Evolutionary conservation across 805 yeast species (phyloP), one percentile per base, ranked within the genome.

Genomic region (Yamadazyma tumulicola): DNA sequence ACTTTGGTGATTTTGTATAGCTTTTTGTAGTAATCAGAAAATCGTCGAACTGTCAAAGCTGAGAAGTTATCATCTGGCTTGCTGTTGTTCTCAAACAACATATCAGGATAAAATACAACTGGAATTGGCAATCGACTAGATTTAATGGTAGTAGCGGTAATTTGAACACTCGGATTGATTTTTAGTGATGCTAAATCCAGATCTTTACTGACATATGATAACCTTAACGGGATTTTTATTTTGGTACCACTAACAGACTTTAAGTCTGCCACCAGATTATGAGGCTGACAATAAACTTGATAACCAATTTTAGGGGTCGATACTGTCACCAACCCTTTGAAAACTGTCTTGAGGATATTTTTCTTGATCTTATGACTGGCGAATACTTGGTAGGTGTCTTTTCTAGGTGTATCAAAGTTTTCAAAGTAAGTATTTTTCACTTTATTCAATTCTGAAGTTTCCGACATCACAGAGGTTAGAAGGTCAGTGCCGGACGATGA

Each of bases 51-150:
- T 2, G 62, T 59, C n/a, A 55, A 37, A 28, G 47, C 32, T 32
- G 59, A 61, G 39, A 61, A 63, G 32, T 53, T 54, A 33, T 65
- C 69, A 2, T 46, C 25, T 0, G 41, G 41, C 28, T 45, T 49
- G 16, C 50, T 39, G 32, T 47, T 52, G 42, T 64, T 61, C 23
- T 53, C 54, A 45, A 61, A 65, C 5, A 59, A 30, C 55, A 59
- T 55, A 35, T 61, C 69, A 18, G 56, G 58, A 31, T 55, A 57
- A 29, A 64, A 35, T 10, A 59, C 64, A 3, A 61, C 44, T 0
- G 69, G 70, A 8, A 64, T 55, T 0, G 66, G 65, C 11, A 54
- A 28, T 14, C 45, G 42, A 34, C 55, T 57, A 2, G 67, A 54
- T 39, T 57, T 57, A 16, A 60, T 39, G 0, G 67, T 57, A 25